Conservation (phyloP, 2,329 filamentous ascomycete species). For the Neoscytalidium dimidiatum region DNA sequence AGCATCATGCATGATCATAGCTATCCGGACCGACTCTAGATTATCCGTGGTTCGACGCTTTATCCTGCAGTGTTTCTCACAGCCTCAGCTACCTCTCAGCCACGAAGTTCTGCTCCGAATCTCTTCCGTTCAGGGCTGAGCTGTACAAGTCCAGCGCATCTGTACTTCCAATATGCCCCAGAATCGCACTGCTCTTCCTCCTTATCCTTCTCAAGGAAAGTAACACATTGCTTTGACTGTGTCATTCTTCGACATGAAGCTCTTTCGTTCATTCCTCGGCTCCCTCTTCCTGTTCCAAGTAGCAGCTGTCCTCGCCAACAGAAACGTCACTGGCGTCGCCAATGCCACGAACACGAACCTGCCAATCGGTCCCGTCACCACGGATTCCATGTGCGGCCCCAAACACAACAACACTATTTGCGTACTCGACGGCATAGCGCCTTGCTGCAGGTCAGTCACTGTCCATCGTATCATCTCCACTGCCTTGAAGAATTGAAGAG, state of each 20-base stretch:
- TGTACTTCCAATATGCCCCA: background rate
- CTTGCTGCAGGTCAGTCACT: conserved; percentile 6
- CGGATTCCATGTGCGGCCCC: background rate
- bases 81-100: background rate
- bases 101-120: background rate
- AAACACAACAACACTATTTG: conserved; percentile 4
- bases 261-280: background rate
- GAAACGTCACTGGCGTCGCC: background rate
- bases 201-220: background rate
- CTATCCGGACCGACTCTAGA: background rate
- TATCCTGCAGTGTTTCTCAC: background rate
- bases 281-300: background rate
- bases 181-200: background rate
- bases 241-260: background rate
- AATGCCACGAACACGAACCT: background rate
- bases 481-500: no score
- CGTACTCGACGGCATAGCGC: conserved; percentile 11
- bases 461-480: no score
- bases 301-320: background rate
- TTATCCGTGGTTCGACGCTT: background rate
- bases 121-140: background rate
- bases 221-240: no score
- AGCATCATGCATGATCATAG: background rate
- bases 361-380: background rate
- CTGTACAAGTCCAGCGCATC: background rate